A percentile compares a stretch with the other conserved stretches of the same genome.
Conservation (phyloP, 1,284 basidiomycete genomes). For the Puccinia horiana region DNA sequence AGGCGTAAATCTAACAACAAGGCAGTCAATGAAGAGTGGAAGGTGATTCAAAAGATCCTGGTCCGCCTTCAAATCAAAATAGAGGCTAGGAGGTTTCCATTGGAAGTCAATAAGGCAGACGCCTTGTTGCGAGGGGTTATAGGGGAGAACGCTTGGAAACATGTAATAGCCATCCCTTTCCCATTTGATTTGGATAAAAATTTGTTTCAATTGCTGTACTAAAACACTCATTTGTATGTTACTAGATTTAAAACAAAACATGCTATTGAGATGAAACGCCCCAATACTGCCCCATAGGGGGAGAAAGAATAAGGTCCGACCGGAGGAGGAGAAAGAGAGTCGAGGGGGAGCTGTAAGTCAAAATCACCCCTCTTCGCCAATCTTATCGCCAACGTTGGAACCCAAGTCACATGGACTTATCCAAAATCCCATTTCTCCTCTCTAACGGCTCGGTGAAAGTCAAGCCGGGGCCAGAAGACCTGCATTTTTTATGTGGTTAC, state of each 20-base stretch:
- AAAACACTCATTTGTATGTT: too few species aligned
- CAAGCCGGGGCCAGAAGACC: not conserved
- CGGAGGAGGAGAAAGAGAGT: too few species aligned
- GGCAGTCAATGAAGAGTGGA: conserved; percentile 9
- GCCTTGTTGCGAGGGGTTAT: not conserved
- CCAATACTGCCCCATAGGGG: too few species aligned
- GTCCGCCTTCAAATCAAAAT: not conserved
- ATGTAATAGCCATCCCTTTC: not conserved
- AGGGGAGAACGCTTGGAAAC: not conserved
- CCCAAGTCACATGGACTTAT: too few species aligned
- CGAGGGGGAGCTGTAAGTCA: too few species aligned
- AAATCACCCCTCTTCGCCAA: too few species aligned
- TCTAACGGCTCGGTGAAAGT: not conserved
- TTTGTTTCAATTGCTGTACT: not conserved
- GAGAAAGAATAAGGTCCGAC: too few species aligned
- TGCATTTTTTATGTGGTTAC: not conserved
- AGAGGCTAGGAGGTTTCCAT: not conserved
- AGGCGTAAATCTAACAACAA: not conserved
- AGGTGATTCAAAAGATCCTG: not conserved
- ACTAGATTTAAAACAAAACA: too few species aligned
- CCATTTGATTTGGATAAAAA: not conserved
- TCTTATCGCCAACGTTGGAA: too few species aligned
- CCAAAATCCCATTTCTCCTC: not conserved
- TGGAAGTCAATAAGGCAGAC: not conserved
- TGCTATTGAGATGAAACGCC: too few species aligned